These are phyloP conservation scores for Pelargonium exstipulatum DNA, from an alignment of 441 rosid species.

Conservation along the genomic window DNA sequence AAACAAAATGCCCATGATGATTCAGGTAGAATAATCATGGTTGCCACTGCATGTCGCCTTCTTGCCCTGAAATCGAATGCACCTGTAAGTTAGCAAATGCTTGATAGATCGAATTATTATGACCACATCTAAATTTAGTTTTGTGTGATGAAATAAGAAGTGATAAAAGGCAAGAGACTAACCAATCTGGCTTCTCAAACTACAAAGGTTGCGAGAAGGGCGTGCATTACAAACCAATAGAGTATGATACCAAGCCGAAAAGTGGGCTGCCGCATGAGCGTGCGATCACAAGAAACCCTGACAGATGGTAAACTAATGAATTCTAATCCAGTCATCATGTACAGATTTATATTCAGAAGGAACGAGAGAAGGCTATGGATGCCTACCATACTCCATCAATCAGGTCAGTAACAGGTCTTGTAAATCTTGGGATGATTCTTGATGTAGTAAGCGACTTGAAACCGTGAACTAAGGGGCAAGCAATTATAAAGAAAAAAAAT, in stretches of 20 bases:
- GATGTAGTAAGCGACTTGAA: constrained; percentile 91
- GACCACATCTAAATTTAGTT: neutral
- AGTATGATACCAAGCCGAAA: constrained; percentile 82
- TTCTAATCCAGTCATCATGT: constrained; percentile 12
- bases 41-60: neutral
- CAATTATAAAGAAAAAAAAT: constrained; percentile 15
- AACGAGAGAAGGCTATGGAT: constrained; percentile 13
- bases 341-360: constrained; percentile 9
- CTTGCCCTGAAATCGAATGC: neutral
- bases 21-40: constrained; percentile 13
- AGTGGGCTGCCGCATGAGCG: constrained; percentile 90
- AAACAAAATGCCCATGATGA: neutral
- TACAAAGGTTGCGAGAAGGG: constrained; percentile 63
- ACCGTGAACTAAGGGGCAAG: constrained; percentile 59
- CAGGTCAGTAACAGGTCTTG: constrained; percentile 79
- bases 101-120: neutral
- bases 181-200: constrained; percentile 49
- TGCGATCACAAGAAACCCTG: constrained; percentile 98
- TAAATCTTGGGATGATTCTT: constrained; percentile 72
- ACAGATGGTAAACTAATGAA: constrained; percentile 6
- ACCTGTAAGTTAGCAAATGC: constrained; percentile 4
- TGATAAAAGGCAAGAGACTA: constrained; percentile 21
- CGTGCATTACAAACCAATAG: constrained; percentile 88
- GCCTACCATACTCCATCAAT: constrained; percentile 88
- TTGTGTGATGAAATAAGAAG: neutral